These are phyloP conservation scores for Athelia sp. DNA, from an alignment of 1,284 basidiomycete species.

Conservation along the genomic window DNA sequence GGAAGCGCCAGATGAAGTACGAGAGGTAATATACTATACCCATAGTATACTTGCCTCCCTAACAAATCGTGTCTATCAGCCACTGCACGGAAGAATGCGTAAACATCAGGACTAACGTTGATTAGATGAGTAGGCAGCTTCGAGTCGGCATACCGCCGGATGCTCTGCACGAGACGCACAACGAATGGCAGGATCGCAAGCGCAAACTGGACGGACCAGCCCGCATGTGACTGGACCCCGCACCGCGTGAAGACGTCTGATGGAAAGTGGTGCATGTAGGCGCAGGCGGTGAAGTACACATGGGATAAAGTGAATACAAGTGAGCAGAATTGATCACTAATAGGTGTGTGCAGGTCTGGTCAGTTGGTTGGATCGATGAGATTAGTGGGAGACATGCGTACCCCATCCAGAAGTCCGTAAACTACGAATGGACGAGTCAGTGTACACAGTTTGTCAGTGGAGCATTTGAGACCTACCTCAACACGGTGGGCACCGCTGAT, in stretches of 20 bases:
- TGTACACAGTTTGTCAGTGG: background rate
- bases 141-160: conserved; percentile 84
- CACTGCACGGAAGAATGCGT: background rate
- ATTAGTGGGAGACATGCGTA: too few relatives aligned
- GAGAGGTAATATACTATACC: conserved; percentile 61
- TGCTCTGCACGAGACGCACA: conserved; percentile 78
- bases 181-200: conserved; percentile 60
- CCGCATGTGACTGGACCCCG: conserved; percentile 33
- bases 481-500: conserved; percentile 71
- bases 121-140: conserved; percentile 73
- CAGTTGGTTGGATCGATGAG: background rate
- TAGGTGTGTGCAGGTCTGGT: conserved; percentile 5
- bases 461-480: conserved; percentile 53
- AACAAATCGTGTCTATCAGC: background rate
- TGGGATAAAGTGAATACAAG: conserved; percentile 72
- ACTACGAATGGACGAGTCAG: conserved; percentile 33
- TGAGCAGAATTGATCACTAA: conserved; percentile 81
- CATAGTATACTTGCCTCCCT: conserved; percentile 79
- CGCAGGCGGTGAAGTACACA: conserved; percentile 71
- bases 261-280: conserved; percentile 56
- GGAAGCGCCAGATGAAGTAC: conserved; percentile 72
- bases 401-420: conserved; percentile 83
- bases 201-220: conserved; percentile 60
- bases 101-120: conserved; percentile 59
- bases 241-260: conserved; percentile 36